Conservation (phyloP, 208 protist genomes). For the Leishmania amazonensis region DNA sequence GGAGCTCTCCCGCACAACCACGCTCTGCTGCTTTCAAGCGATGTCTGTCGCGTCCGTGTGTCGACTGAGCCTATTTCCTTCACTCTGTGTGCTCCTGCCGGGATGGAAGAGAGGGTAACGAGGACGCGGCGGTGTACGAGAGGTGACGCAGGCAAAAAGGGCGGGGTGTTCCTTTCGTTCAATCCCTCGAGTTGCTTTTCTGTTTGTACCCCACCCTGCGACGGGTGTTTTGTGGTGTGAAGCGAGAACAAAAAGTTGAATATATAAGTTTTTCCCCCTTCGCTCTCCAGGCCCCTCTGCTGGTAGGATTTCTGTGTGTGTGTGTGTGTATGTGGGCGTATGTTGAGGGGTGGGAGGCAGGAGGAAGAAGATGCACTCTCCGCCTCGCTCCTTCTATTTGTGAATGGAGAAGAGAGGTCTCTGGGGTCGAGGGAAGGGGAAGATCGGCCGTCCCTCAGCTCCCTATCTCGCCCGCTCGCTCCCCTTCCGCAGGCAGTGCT, state of each 20-base stretch:
- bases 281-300: not conserved
- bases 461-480: not conserved
- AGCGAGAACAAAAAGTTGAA: not conserved
- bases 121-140: not conserved
- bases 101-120: not conserved
- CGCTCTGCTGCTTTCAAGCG: not conserved
- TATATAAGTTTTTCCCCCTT: not conserved
- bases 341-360: not conserved
- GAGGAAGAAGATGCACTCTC: not conserved
- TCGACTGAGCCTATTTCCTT: not conserved
- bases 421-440: not conserved
- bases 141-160: not conserved
- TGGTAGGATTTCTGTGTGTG: not conserved
- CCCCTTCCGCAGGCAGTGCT: not conserved
- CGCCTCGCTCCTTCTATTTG: not conserved
- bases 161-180: not conserved
- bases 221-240: not conserved
- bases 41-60: not conserved
- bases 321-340: slow-evolving; percentile 1
- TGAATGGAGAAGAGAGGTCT: not conserved
- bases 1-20: not conserved
- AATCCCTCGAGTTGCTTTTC: not conserved
- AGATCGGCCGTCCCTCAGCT: not conserved
- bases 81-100: not conserved
- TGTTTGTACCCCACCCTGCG: not conserved